phyloP scores from a whole-genome alignment of 2,329 filamentous ascomycete species.

The Neonectria punicea region DNA sequence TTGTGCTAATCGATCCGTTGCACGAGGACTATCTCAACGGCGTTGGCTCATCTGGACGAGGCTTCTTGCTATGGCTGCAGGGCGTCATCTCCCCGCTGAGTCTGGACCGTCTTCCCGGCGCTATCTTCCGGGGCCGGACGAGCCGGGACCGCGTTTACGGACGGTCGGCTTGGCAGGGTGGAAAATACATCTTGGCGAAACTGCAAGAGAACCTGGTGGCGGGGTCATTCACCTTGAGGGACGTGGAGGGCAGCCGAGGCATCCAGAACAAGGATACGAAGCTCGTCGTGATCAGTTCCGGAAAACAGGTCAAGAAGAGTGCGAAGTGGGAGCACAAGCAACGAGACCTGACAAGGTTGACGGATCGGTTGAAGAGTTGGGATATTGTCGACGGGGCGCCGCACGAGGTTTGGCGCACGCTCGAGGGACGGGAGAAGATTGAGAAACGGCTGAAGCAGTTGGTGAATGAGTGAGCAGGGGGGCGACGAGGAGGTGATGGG shows the following conservation, averaged over 20 bases:
- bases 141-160: slow-evolving; percentile 89
- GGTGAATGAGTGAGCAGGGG: slow-evolving; percentile 53
- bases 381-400: slow-evolving; percentile 87
- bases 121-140: slow-evolving; percentile 82
- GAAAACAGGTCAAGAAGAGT: slow-evolving; percentile 73
- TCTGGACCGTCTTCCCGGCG: slow-evolving; percentile 80
- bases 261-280: slow-evolving; percentile 83
- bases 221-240: slow-evolving; percentile 82
- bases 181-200: slow-evolving; percentile 88
- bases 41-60: slow-evolving; percentile 73
- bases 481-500: not conserved
- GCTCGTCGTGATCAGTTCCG: slow-evolving; percentile 85
- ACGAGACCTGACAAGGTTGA: slow-evolving; percentile 83
- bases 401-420: slow-evolving; percentile 85
- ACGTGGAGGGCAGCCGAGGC: slow-evolving; percentile 79
- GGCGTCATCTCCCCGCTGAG: slow-evolving; percentile 90
- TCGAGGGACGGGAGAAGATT: slow-evolving; percentile 77
- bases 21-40: slow-evolving; percentile 85
- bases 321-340: slow-evolving; percentile 85
- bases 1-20: slow-evolving; percentile 87
- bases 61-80: slow-evolving; percentile 87
- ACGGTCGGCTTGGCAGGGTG: slow-evolving; percentile 78
- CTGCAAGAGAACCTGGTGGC: slow-evolving; percentile 94
- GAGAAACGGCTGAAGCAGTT: slow-evolving; percentile 82
- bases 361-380: slow-evolving; percentile 82